Base-by-base conservation (phyloP, 306 rosid genomes). In the Ziziphus jujuba region DNA sequence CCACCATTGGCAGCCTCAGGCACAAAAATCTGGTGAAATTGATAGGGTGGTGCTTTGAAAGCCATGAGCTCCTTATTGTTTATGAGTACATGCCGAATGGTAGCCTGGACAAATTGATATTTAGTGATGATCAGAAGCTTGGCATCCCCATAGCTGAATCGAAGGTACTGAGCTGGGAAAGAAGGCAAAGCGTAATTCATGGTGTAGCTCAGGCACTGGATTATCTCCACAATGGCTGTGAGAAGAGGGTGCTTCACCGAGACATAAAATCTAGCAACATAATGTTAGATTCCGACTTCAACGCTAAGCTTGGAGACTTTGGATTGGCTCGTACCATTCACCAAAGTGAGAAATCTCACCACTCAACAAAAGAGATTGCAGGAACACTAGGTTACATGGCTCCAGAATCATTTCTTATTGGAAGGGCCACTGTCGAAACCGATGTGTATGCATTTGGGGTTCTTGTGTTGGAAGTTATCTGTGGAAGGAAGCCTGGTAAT, bases 381-480 rank as follows among this genome's bases (percentile, higher is more conserved):
- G 97, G 97, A 16, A 91, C 97, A 0, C 95, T 81, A 0, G 95
- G 95, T 2, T 88, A 91, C 51, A 91, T 91, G 97, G 91, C 97
- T 1, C 97, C 92, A 2, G 97, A 88, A 59, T 86, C 87, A 0
- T 88, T 91, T 44, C 85, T 88, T 14, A 77, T 65, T 0, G 83
- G 87, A 1, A 63, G 97, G 56, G 96, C 92, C 1, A 86, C 92
- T 0, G 79, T 89, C 21, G 92, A 88, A 62, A 91, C 92, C 0
- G 97, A 91, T 58, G 83, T 91, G 5, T 91, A 88, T 61, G 87
- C 95, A 7, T 88, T 84, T 64, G 95, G 97, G 2, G 84, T 91
- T 9, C 84, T 91, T 28, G 78, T 86, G 9, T 44, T 82, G 47
- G 91, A 86, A 68, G 95, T 86, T 11, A 65, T 82, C 55, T 82